Conservation (phyloP, 2,329 filamentous ascomycete genomes). For the Fusarium redolens region DNA sequence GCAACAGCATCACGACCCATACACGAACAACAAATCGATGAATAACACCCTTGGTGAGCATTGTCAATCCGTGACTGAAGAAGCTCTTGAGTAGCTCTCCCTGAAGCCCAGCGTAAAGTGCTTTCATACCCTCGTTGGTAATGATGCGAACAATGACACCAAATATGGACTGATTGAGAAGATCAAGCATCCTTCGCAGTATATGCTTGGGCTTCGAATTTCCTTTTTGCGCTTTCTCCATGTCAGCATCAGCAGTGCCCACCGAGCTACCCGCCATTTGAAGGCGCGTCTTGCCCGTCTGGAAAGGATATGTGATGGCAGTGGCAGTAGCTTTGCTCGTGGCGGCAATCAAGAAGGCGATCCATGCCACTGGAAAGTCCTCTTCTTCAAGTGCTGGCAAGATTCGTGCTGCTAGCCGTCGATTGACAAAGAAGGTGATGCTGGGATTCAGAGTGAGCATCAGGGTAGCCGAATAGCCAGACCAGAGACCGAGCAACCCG, state of each 20-base stretch:
- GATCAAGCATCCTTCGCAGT: conserved; percentile 27
- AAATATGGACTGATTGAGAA: conserved; percentile 66
- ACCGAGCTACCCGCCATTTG: conserved; percentile 65
- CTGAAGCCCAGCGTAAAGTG: conserved; percentile 80
- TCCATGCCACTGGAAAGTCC: conserved; percentile 53
- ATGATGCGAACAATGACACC: conserved; percentile 68
- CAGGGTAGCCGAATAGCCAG: conserved; percentile 84
- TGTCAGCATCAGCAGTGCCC: conserved; percentile 1
- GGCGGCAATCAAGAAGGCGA: conserved; percentile 70
- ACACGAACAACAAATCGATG: conserved; percentile 77
- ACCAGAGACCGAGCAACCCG: conserved; percentile 83
- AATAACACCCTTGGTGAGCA: conserved; percentile 84
- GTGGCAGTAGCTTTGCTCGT: conserved; percentile 82
- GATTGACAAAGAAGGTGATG: conserved; percentile 86
- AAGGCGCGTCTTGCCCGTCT: conserved; percentile 82
- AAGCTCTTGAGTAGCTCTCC: conserved; percentile 86
- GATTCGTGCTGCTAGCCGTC: conserved; percentile 71
- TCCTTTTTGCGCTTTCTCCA: conserved; percentile 10
- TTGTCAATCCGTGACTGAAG: conserved; percentile 86
- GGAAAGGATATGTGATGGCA: conserved; percentile 84
- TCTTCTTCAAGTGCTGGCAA: conserved; percentile 61
- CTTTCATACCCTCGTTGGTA: conserved; percentile 72
- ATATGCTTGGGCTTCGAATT: conserved; percentile 1
- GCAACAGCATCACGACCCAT: conserved; percentile 67
- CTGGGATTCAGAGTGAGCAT: conserved; percentile 87